Evolutionary conservation across 495 filamentous ascomycete species (phyloP).

Genomic region (Rhypophila decipiens): DNA sequence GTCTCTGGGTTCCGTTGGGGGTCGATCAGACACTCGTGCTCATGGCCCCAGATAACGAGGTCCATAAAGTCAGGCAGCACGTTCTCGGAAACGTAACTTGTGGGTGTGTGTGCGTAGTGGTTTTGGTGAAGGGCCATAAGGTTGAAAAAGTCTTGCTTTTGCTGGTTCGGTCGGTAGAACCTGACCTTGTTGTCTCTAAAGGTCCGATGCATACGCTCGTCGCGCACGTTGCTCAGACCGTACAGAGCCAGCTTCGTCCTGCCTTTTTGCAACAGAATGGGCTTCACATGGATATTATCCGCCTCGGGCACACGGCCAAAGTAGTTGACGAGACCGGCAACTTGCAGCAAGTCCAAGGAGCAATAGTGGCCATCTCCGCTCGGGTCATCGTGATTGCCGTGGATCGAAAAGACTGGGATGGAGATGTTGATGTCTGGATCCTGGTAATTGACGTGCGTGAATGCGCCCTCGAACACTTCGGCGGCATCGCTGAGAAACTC

Average conservation of each 20-base stretch:
- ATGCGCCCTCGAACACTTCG: slow-evolving; percentile 77
- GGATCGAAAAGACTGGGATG: slow-evolving; percentile 96
- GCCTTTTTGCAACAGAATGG: slow-evolving; percentile 89
- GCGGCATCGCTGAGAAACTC: slow-evolving; percentile 90
- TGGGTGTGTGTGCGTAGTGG: slow-evolving; percentile 83
- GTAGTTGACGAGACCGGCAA: slow-evolving; percentile 90
- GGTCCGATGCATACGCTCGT: slow-evolving; percentile 88
- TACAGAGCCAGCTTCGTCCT: slow-evolving; percentile 91
- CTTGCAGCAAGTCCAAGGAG: slow-evolving; percentile 83
- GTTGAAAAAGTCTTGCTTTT: slow-evolving; percentile 93
- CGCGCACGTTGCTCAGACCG: slow-evolving; percentile 92
- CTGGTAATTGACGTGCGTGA: slow-evolving; percentile 94
- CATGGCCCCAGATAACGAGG: slow-evolving; percentile 92
- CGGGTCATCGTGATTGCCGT: slow-evolving; percentile 98
- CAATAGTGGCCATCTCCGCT: slow-evolving; percentile 87
- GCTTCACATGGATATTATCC: slow-evolving; percentile 87
- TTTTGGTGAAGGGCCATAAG: slow-evolving; percentile 95
- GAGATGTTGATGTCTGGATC: slow-evolving; percentile 97
- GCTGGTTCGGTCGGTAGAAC: slow-evolving; percentile 78
- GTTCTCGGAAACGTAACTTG: slow-evolving; percentile 86
- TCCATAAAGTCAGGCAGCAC: slow-evolving; percentile 91
- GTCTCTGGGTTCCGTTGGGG: slow-evolving; percentile 76
- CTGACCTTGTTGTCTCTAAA: slow-evolving; percentile 90
- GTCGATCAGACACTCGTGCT: slow-evolving; percentile 93
- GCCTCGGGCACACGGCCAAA: slow-evolving; percentile 87